These are phyloP conservation scores for Paragyromitra xinjiangensis DNA, from an alignment of 495 filamentous ascomycete genomes.

Conservation along the genomic window DNA sequence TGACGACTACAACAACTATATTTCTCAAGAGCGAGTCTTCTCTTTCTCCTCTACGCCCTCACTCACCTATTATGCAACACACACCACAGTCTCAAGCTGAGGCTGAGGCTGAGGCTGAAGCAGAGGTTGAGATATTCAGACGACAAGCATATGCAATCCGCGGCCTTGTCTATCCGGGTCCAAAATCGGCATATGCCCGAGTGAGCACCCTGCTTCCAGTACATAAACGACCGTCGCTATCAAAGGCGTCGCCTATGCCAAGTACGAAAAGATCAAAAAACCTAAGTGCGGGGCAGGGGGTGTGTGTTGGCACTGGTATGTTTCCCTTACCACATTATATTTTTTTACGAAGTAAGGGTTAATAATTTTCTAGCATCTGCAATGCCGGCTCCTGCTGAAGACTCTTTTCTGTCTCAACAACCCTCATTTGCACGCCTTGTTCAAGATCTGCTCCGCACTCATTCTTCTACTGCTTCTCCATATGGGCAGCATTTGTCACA, in stretches of 20 bases:
- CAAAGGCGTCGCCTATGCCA: conserved; percentile 30
- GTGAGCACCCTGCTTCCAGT: conserved; percentile 12
- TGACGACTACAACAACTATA: conserved; percentile 42
- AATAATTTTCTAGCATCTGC: conserved; percentile 2
- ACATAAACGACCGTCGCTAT: conserved; percentile 34
- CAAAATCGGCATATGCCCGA: conserved; percentile 16
- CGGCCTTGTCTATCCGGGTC: conserved; percentile 45
- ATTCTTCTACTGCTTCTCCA: conserved; percentile 51
- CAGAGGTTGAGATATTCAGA: conserved; percentile 44
- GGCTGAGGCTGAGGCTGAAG: conserved; percentile 47
- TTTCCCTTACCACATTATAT: not conserved
- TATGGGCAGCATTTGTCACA: conserved; percentile 48
- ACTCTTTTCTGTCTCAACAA: conserved; percentile 27
- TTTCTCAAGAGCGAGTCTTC: conserved; percentile 43
- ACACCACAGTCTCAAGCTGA: conserved; percentile 39
- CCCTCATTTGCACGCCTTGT: conserved; percentile 47
- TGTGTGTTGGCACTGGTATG: conserved; percentile 34
- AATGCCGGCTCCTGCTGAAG: conserved; percentile 7
- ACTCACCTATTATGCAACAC: conserved; percentile 30
- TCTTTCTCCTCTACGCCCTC: conserved; percentile 14
- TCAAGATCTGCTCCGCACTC: conserved; percentile 46
- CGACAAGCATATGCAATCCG: conserved; percentile 44
- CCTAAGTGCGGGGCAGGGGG: conserved; percentile 39
- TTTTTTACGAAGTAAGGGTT: not conserved
- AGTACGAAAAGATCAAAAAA: conserved; percentile 34